Evolutionary conservation across 2,329 filamentous ascomycete genomes (phyloP), one percentile per base, ranked within the genome.

Genomic region (Colletotrichum orchidophilum): DNA sequence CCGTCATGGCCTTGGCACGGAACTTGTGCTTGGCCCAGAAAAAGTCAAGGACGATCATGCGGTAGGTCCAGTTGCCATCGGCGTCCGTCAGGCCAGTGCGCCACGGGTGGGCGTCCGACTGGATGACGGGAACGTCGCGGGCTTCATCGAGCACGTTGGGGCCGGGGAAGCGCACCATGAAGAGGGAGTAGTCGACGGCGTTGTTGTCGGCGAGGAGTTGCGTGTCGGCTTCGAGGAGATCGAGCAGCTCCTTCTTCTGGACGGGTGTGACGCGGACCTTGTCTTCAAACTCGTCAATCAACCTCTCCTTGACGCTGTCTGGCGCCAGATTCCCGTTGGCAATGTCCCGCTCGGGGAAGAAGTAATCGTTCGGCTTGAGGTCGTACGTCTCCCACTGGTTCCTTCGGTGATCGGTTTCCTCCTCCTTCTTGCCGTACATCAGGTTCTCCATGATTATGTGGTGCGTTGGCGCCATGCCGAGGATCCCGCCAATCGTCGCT

Each of bases 371-470:
- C 0, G 93, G 93, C 76, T 95, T 95, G 59, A 94, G 86, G 71
- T 94, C 93, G 80, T 91, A 94, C 1, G 88, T 90, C 77, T 94
- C 90, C 92, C 92, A 94, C 21, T 84, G 80, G 1, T 72, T 73
- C 31, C 77, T 74, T 1, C 59, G 59, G 55, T 83, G 78, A 66
- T 82, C 77, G 55, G 80, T 78, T 11, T 77, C 76, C 65, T 83
- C 82, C 13, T 83, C 80, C 15, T 84, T 82, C 73, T 89, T 86
- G 1, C 92, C 92, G 72, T 88, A 89, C 27, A 94, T 82, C 2
- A 93, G 84, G 76, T 94, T 94, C 78, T 94, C 92, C 93, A 94
- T 94, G 75, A 94, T 85, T 71, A 94, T 92, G 76, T 94, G 92
- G 74, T 94, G 92, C 1, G 88, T 89, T 0, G 93, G 92, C 0